Evolutionary conservation across 1,284 basidiomycete genomes (phyloP).

Genomic region (Fistulinella staudtii): DNA sequence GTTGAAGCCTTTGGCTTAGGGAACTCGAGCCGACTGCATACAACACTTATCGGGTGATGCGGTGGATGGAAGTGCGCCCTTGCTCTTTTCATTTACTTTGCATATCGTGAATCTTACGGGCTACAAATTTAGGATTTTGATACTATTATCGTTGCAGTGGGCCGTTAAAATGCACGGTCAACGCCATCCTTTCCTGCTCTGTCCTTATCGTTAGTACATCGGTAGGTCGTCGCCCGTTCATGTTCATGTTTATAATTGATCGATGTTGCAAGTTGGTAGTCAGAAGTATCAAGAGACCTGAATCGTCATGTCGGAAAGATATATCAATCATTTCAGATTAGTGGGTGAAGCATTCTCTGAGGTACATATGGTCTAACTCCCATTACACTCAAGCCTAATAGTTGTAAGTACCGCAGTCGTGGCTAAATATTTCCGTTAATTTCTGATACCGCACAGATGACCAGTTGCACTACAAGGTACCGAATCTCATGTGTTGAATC

Average conservation of each 20-base stretch:
- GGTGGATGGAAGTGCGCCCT: conserved; percentile 13
- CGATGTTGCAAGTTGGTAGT: conserved; percentile 6
- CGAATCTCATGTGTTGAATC: conserved; percentile 6
- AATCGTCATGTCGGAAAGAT: conserved; percentile 2
- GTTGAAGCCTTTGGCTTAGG: conserved; percentile 37
- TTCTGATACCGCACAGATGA: not conserved
- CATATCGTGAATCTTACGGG: not conserved
- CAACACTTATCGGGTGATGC: conserved; percentile 28
- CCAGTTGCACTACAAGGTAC: not conserved
- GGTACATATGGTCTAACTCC: not conserved
- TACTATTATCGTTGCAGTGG: conserved; percentile 4
- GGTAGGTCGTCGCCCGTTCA: not conserved
- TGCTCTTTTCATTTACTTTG: not conserved
- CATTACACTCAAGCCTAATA: conserved; percentile 1
- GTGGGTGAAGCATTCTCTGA: too few species aligned
- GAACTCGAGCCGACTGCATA: conserved; percentile 26
- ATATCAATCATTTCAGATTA: conserved; percentile 8
- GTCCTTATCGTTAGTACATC: conserved; percentile 44
- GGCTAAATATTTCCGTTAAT: not conserved
- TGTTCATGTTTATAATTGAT: not conserved
- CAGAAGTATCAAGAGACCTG: conserved; percentile 8
- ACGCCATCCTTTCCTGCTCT: conserved; percentile 7
- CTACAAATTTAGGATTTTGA: conserved; percentile 11
- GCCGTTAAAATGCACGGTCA: conserved; percentile 6
- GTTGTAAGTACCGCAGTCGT: not conserved